These are phyloP conservation scores for Salix suchowensis DNA, from an alignment of 345 rosid genomes.

Conservation along the genomic window DNA sequence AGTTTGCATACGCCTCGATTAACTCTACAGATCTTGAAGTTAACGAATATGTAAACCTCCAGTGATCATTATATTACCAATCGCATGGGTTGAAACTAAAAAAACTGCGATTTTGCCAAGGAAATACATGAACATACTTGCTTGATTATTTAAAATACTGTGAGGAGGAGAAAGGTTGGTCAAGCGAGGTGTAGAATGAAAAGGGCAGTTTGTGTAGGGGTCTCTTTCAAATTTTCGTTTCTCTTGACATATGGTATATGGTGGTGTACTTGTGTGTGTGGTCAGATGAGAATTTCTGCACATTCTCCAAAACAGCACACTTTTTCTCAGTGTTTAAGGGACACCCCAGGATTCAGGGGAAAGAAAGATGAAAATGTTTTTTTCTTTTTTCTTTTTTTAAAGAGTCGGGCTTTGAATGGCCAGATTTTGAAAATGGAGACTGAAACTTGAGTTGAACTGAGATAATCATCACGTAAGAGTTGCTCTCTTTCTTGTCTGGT, in stretches of 20 bases:
- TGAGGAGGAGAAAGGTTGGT: too few species aligned
- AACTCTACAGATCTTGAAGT: accelerated
- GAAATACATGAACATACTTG: too few species aligned
- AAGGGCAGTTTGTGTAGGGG: conserved; percentile 7
- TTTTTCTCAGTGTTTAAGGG: conserved; percentile 29
- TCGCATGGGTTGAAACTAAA: too few species aligned
- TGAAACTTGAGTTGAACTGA: background rate
- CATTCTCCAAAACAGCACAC: conserved; percentile 24
- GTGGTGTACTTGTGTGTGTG: background rate
- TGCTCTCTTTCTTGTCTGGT: too few species aligned
- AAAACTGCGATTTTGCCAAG: too few species aligned
- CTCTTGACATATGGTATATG: background rate
- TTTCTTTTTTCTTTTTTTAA: conserved; percentile 2
- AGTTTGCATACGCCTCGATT: accelerated
- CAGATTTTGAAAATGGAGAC: background rate
- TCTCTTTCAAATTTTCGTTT: background rate
- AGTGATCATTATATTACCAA: too few species aligned
- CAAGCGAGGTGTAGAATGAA: too few species aligned
- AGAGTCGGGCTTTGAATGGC: conserved; percentile 60
- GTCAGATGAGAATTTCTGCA: conserved; percentile 33
- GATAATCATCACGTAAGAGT: background rate
- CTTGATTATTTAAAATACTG: too few species aligned
- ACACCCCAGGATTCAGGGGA: conserved; percentile 59
- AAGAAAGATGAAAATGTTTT: conserved; percentile 26
- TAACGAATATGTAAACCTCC: accelerated